Percentiles rank a stretch among this genome's conserved stretches.
These are phyloP conservation scores for Phaeosphaeriaceae sp. DNA, from an alignment of 2,329 filamentous ascomycete genomes.

Conservation along the genomic window DNA sequence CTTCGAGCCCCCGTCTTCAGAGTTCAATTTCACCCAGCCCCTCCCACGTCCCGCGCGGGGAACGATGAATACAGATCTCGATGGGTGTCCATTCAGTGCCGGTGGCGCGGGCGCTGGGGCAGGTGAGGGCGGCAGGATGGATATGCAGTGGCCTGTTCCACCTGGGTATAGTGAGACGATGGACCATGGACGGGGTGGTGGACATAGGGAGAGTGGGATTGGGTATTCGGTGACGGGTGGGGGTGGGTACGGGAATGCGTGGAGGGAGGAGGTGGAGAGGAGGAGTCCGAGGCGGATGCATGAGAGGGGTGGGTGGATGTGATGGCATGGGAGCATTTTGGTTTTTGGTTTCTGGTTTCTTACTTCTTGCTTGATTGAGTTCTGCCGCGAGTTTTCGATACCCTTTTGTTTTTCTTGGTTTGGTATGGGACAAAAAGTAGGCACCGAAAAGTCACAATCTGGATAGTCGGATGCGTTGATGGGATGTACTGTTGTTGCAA, in stretches of 20 bases:
- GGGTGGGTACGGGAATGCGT: background rate
- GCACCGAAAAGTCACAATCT: too few relatives aligned
- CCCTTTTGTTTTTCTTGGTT: too few relatives aligned
- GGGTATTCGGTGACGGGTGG: constrained; percentile 1
- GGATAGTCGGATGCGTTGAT: background rate
- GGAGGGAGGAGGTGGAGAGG: constrained; percentile 1
- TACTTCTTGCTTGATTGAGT: too few relatives aligned
- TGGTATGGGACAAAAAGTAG: too few relatives aligned
- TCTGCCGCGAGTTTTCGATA: too few relatives aligned
- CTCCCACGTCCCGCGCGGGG: constrained; percentile 6
- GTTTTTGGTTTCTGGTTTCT: too few relatives aligned
- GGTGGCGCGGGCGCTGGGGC: constrained; percentile 1
- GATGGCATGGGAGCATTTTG: background rate
- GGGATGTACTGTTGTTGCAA: background rate
- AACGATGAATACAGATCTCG: constrained; percentile 19
- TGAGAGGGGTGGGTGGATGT: constrained; percentile 14
- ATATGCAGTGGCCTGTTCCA: constrained; percentile 28
- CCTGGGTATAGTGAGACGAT: constrained; percentile 20
- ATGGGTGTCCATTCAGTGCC: constrained; percentile 21
- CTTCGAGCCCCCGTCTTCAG: constrained; percentile 2
- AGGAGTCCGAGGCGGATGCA: constrained; percentile 14
- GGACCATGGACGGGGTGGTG: background rate
- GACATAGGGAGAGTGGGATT: constrained; percentile 10
- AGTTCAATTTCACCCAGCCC: constrained; percentile 11
- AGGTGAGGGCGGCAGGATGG: background rate